Conservation (phyloP, 306 rosid genomes). For the Casuarina equisetifolia region DNA sequence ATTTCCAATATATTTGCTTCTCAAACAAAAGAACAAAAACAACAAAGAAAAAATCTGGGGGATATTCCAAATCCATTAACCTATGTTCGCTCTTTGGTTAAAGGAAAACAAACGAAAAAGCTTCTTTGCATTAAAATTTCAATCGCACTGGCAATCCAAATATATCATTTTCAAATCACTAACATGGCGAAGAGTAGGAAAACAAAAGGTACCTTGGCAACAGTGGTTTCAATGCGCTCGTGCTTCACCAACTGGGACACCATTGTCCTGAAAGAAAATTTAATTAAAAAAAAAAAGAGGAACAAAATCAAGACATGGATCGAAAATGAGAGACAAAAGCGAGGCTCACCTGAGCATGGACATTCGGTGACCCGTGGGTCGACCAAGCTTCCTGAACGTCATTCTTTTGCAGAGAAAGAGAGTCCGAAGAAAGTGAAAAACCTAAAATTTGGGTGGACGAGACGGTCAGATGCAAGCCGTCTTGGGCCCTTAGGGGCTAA, state of each 20-base stretch:
- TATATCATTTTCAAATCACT: neutral
- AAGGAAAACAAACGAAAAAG: neutral
- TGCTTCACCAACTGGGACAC: constrained; percentile 96
- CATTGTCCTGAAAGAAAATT: constrained; percentile 58
- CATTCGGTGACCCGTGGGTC: constrained; percentile 74
- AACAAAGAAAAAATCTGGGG: too few relatives aligned
- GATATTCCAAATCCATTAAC: neutral
- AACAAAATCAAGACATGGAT: neutral
- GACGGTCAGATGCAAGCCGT: neutral
- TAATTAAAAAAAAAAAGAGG: neutral
- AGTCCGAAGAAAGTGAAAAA: constrained; percentile 17
- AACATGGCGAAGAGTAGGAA: neutral
- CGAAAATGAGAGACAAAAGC: neutral
- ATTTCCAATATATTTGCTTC: neutral
- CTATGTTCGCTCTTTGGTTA: neutral
- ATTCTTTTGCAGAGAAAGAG: constrained; percentile 27
- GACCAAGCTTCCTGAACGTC: constrained; percentile 85
- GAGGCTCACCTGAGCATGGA: constrained; percentile 75
- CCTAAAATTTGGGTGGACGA: neutral
- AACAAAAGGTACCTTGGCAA: constrained; percentile 57
- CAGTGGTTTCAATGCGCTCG: constrained; percentile 95
- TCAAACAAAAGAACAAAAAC: neutral
- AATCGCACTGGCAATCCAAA: neutral
- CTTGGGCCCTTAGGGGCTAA: too few relatives aligned
- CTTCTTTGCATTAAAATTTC: too few relatives aligned